Evolutionary conservation across 345 rosid species (phyloP).

Genomic region (Syzygium oleosum): DNA sequence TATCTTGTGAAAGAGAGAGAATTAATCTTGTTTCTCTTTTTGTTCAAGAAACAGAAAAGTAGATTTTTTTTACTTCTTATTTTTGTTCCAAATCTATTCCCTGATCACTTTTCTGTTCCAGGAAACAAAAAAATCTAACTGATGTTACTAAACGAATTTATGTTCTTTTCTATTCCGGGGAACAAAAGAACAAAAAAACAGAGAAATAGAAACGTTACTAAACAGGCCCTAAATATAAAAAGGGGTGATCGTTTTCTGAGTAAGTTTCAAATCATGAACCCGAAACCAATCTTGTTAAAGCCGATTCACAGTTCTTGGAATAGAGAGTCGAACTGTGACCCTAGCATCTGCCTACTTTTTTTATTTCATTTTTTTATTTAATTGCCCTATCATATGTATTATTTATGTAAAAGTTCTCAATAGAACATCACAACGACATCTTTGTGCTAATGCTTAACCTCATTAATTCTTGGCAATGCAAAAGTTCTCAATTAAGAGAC

Average conservation of each 20-base stretch:
- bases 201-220: no score
- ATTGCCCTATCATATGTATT: no score
- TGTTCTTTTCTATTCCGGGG: no score
- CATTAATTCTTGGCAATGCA: not conserved
- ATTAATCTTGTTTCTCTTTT: no score
- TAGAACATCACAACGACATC: not conserved
- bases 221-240: not conserved
- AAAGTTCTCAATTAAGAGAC: not conserved
- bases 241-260: not conserved
- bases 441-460: not conserved
- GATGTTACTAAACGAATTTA: no score
- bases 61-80: no score
- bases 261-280: not conserved
- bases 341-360: not conserved
- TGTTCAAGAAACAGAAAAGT: no score
- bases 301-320: not conserved
- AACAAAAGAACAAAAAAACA: no score
- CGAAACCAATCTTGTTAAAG: not conserved
- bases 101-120: no score
- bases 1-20: no score
- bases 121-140: no score
- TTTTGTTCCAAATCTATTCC: no score
- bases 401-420: not conserved
- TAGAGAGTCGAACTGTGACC: not conserved
- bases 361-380: not conserved